phyloP scores from a whole-genome alignment of 345 rosid species.

The Microthlaspi erraticum region DNA sequence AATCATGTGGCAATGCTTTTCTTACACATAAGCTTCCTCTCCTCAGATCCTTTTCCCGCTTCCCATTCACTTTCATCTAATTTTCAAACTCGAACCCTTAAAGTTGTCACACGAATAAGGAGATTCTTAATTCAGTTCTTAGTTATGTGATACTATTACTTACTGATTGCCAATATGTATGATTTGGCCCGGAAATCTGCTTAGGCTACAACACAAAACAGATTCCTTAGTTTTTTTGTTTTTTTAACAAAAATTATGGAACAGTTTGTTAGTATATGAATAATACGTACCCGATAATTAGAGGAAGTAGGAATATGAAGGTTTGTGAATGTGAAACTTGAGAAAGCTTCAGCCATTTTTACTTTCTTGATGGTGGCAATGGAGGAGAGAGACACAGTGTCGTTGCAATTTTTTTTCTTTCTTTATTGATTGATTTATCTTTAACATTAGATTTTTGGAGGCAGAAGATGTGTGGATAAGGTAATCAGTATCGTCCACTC shows the following conservation, averaged over 20 bases:
- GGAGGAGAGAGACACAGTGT: background rate
- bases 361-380: slow-evolving; percentile 23
- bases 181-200: slow-evolving; percentile 48
- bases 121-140: background rate
- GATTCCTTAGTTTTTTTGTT: background rate
- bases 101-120: background rate
- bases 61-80: slow-evolving; percentile 26
- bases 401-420: background rate
- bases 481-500: slow-evolving; percentile 50
- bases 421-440: background rate
- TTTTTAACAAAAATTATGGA: background rate
- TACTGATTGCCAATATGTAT: slow-evolving; percentile 47
- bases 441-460: slow-evolving; percentile 2
- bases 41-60: slow-evolving; percentile 40
- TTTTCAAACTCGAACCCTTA: background rate
- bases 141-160: slow-evolving; percentile 13
- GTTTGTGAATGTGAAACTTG: slow-evolving; percentile 54
- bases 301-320: slow-evolving; percentile 42
- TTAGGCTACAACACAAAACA: slow-evolving; percentile 48
- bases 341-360: slow-evolving; percentile 61
- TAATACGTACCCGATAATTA: slow-evolving; percentile 22
- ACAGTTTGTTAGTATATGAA: background rate
- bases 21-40: slow-evolving; percentile 47
- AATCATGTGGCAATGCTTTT: slow-evolving; percentile 66
- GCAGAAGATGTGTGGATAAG: slow-evolving; percentile 59